These are phyloP conservation scores for Ustilago esculenta DNA, from an alignment of 1,284 basidiomycete genomes.

Conservation along the genomic window DNA sequence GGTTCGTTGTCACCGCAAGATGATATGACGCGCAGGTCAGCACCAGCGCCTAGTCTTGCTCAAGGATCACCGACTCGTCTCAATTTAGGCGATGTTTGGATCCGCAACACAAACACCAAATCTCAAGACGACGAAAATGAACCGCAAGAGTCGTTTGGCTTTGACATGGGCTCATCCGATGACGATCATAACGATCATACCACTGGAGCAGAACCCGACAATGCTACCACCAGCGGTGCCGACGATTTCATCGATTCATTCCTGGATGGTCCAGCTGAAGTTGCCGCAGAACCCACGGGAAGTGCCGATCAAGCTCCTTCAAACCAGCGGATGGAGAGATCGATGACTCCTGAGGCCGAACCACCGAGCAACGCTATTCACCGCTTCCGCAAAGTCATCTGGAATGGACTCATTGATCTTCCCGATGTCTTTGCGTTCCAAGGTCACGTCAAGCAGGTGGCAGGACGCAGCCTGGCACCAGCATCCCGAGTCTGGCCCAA, in stretches of 20 bases:
- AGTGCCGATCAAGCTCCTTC: neutral
- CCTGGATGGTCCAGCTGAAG: conserved; percentile 33
- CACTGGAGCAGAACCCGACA: neutral
- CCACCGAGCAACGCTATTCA: conserved; percentile 27
- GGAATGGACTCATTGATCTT: conserved; percentile 65
- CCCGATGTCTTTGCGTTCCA: conserved; percentile 61
- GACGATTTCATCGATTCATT: conserved; percentile 62
- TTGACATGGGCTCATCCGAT: conserved; percentile 18
- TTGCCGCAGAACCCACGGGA: neutral
- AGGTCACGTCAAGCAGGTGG: conserved; percentile 59
- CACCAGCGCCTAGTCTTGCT: conserved; percentile 11
- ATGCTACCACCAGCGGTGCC: conserved; percentile 12
- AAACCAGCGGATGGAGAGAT: conserved; percentile 1
- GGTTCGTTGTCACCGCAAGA: neutral
- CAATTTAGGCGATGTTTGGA: conserved; percentile 38
- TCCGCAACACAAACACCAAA: conserved; percentile 3
- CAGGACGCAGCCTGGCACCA: conserved; percentile 28
- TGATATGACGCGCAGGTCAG: conserved; percentile 12
- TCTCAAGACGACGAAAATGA: conserved; percentile 1
- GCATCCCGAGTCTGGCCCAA: conserved; percentile 33
- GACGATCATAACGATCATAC: conserved; percentile 9
- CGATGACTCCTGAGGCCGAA: conserved; percentile 38
- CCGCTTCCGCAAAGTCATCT: conserved; percentile 39
- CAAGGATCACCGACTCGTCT: conserved; percentile 21
- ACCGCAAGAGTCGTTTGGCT: conserved; percentile 27